phyloP scores from a whole-genome alignment of 2,329 filamentous ascomycete species.

The Trichoderma polysporum region DNA sequence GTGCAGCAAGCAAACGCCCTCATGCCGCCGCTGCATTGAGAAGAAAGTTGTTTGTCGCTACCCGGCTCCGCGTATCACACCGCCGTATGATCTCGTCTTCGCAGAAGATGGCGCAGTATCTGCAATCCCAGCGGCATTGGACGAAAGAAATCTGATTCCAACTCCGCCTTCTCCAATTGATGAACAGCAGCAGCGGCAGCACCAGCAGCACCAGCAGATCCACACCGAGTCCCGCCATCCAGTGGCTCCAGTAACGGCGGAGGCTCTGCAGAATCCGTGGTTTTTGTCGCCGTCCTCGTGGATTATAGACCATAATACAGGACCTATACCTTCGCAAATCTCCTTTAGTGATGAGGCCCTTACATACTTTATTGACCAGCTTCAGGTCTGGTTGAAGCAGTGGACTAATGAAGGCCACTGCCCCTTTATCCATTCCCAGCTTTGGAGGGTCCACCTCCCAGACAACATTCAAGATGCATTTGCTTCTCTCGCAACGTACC shows the following conservation, averaged over 20 bases:
- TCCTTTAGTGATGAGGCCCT: constrained; percentile 14
- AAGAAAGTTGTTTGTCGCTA: constrained; percentile 10
- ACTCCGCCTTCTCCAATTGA: background rate
- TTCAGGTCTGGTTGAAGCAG: constrained; percentile 7
- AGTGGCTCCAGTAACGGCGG: background rate
- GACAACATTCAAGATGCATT: constrained; percentile 4
- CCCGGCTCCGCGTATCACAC: constrained; percentile 7
- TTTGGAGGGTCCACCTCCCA: constrained; percentile 5
- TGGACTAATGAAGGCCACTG: constrained; percentile 1
- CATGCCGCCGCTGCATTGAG: background rate
- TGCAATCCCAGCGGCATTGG: background rate
- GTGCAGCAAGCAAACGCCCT: constrained; percentile 15
- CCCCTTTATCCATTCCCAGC: constrained; percentile 13
- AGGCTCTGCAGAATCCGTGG: constrained; percentile 1
- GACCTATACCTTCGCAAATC: constrained; percentile 5
- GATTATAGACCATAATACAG: background rate
- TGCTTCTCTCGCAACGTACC: background rate
- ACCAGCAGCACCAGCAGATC: background rate
- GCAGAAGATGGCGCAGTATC: constrained; percentile 9
- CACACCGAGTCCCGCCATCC: background rate
- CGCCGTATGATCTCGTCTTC: constrained; percentile 16
- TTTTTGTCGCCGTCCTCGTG: background rate
- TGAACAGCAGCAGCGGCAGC: background rate
- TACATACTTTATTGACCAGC: constrained; percentile 4
- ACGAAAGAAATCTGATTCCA: background rate